These are phyloP conservation scores for Dictyostelium firmibasis DNA, from an alignment of 78 protist species.

Conservation along the genomic window DNA sequence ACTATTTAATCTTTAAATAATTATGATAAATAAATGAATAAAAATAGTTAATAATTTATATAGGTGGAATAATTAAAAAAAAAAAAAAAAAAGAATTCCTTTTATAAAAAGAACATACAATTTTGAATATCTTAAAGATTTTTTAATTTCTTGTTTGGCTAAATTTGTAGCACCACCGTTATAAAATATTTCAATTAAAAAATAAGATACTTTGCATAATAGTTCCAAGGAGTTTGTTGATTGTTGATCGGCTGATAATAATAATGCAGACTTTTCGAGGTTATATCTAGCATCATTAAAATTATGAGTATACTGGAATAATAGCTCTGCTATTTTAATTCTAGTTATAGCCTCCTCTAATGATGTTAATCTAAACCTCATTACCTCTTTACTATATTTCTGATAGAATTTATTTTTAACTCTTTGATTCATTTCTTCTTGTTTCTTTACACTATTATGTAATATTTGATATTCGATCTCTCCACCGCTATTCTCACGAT, in stretches of 20 bases:
- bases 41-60: too few relatives aligned
- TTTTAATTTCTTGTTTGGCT: constrained; percentile 57
- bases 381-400: neutral
- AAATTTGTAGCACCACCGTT: constrained; percentile 25
- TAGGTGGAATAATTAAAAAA: too few relatives aligned
- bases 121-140: constrained; percentile 14
- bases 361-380: neutral
- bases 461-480: neutral
- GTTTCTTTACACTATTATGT: neutral
- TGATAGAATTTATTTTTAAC: neutral
- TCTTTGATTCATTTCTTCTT: neutral
- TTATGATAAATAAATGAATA: too few relatives aligned
- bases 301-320: constrained; percentile 26
- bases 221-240: constrained; percentile 11
- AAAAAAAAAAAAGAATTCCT: too few relatives aligned
- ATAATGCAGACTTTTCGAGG: constrained; percentile 19
- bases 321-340: constrained; percentile 36
- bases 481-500: neutral
- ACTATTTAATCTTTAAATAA: neutral
- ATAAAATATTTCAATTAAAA: constrained; percentile 35
- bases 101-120: too few relatives aligned
- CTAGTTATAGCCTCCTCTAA: constrained; percentile 57
- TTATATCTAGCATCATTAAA: constrained; percentile 45
- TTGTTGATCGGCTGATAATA: constrained; percentile 27
- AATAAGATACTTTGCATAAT: constrained; percentile 27